Evolutionary conservation across 2,329 filamentous ascomycete species (phyloP).

Genomic region (Xylariaceae sp.): DNA sequence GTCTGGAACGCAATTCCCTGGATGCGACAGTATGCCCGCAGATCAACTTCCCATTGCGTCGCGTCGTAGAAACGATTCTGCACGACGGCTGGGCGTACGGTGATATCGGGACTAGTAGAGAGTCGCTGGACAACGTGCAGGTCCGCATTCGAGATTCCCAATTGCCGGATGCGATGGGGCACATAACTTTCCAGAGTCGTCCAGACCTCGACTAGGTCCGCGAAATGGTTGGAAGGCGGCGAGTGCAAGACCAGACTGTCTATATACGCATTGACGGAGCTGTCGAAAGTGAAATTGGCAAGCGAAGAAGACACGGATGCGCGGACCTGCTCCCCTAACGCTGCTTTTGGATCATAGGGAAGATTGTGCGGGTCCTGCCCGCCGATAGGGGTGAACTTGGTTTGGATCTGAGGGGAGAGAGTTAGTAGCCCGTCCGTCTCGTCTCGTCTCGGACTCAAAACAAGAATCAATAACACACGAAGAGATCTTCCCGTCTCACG

Average conservation of each 20-base stretch:
- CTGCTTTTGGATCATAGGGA: constrained; percentile 56
- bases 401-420: constrained; percentile 56
- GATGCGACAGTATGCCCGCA: constrained; percentile 49
- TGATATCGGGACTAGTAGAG: constrained; percentile 29
- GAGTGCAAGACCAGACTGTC: constrained; percentile 72
- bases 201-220: constrained; percentile 60
- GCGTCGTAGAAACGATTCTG: constrained; percentile 67
- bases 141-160: constrained; percentile 74
- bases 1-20: constrained; percentile 44
- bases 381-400: constrained; percentile 66
- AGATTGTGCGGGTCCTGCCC: constrained; percentile 56
- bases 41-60: constrained; percentile 52
- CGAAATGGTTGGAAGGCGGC: constrained; percentile 36
- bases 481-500: constrained; percentile 56
- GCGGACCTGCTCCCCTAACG: constrained; percentile 51
- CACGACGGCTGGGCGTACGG: constrained; percentile 50
- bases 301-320: constrained; percentile 18
- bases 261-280: constrained; percentile 43
- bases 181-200: constrained; percentile 59
- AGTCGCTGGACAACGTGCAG: constrained; percentile 51
- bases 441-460: not conserved
- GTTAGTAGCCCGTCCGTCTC: constrained; percentile 7
- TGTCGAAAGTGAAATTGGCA: constrained; percentile 36
- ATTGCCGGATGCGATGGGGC: constrained; percentile 54
- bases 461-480: constrained; percentile 41